phyloP scores from a whole-genome alignment of 441 rosid genomes.

The Theobroma grandiflorum region DNA sequence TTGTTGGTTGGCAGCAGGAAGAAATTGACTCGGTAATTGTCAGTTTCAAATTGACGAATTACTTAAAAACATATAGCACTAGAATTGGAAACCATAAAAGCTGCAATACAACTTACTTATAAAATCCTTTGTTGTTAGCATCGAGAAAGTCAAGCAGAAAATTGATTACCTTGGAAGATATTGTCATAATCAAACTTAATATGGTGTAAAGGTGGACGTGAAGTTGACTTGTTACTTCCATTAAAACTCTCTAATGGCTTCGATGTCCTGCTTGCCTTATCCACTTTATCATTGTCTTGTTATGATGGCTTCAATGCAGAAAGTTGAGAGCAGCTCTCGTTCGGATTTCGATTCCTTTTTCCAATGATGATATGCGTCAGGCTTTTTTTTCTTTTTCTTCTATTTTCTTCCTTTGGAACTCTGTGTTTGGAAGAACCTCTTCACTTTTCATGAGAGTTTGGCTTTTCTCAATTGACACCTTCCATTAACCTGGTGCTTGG shows the following conservation, averaged over 20 bases:
- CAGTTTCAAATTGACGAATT: neutral
- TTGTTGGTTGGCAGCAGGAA: neutral
- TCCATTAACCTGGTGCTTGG: conserved; percentile 28
- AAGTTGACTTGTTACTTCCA: conserved; percentile 30
- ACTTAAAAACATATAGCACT: neutral
- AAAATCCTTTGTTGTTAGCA: neutral
- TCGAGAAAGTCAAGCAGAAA: neutral
- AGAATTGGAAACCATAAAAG: neutral
- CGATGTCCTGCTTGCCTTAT: conserved; percentile 24
- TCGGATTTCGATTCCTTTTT: conserved; percentile 19
- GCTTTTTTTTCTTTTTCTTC: neutral
- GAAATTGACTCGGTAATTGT: neutral
- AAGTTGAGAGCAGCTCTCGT: conserved; percentile 28
- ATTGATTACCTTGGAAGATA: neutral
- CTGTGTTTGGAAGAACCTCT: neutral
- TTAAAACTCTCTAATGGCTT: conserved; percentile 15
- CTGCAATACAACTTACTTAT: neutral
- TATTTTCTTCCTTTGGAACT: neutral
- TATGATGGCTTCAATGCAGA: conserved; percentile 31
- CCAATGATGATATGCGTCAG: conserved; percentile 15
- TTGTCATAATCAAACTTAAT: neutral
- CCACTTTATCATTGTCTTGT: conserved; percentile 32
- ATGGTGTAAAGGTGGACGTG: conserved; percentile 19
- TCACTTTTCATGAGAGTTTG: conserved; percentile 12
- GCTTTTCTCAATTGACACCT: conserved; percentile 24